Percentiles rank a stretch among this genome's conserved stretches.
phyloP scores from a whole-genome alignment of 2,329 filamentous ascomycete genomes.

The Fusarium sambucinum region DNA sequence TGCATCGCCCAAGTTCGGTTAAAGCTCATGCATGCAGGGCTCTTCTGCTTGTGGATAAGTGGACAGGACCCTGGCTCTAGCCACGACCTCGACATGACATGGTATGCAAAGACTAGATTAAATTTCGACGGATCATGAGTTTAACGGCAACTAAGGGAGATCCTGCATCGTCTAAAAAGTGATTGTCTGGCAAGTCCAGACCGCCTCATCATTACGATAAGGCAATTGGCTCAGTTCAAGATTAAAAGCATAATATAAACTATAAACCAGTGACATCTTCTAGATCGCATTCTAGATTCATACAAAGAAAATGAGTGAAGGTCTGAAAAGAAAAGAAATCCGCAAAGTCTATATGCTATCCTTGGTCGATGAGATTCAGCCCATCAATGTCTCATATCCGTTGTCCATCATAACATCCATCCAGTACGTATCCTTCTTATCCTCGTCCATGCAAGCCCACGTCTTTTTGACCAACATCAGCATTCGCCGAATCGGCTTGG shows the following conservation, averaged over 20 bases:
- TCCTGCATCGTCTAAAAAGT: not conserved
- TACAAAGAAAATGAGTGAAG: not conserved
- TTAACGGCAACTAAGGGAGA: not conserved
- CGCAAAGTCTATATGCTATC: not conserved
- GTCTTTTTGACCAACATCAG: slow-evolving; percentile 38
- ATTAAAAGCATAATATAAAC: not conserved
- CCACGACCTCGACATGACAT: not conserved
- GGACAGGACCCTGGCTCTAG: not conserved
- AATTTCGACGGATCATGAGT: not conserved
- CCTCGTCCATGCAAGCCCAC: slow-evolving; percentile 49
- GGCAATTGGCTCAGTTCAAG: no score
- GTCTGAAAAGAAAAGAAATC: not conserved
- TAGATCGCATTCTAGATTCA: not conserved
- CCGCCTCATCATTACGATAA: not conserved
- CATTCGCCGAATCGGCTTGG: slow-evolving; percentile 46
- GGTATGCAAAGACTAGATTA: not conserved
- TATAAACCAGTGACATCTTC: not conserved
- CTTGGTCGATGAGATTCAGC: not conserved
- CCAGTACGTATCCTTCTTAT: slow-evolving; percentile 57
- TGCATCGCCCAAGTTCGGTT: slow-evolving; percentile 14
- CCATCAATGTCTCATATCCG: slow-evolving; percentile 51
- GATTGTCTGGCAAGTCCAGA: not conserved
- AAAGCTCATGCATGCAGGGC: not conserved
- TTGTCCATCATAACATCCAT: slow-evolving; percentile 55
- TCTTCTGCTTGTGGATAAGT: slow-evolving; percentile 7